Base-by-base conservation (phyloP, 2,329 filamentous ascomycete genomes). In the Thielaviopsis ethacetica region DNA sequence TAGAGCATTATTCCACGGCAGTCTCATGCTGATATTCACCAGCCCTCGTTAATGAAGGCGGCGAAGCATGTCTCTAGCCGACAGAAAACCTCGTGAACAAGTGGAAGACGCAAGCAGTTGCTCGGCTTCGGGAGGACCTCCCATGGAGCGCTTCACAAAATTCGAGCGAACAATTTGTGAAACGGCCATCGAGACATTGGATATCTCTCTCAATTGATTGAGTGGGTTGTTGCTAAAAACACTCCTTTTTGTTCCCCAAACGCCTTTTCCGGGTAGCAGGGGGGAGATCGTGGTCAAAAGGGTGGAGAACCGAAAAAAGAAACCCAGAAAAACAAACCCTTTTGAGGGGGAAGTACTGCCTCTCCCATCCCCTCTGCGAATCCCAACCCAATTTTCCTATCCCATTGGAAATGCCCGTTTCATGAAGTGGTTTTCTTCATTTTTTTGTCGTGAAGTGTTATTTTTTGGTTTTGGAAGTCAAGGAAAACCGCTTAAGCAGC, bases 141-240 rank as follows among this genome's bases (percentile, higher is more conserved):
- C 81, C 82, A 85, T 84, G 82, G 82, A 84, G 71, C 82, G 84
- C 78, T 81, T 83, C 82, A 84, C 81, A 75, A 70, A 71, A 70
- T 58, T 66, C 38, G 71, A 71, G 70, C 66, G 65, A 68, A 65
- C 68, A 55, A 44, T 66, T 68, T 69, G 80, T 82, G 82, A 85
- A 84, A 85, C 79, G 83, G 83, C 84, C 83, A 85, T 85, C 80
- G 77, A 81, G 75, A 82, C 74, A 71, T 57, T 62, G 72, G 71
- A 66, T 64, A 69, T 71, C 69, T 74, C 71, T 71, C 71, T 72
- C 67, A 70, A 67, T 62, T 60, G 51, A 60, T 60, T 44, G 49
- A 62, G 54, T 55, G 59, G 50, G 53, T 54, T 58, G 52, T 17
- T 54, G 50, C 55, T 55, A 57, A 56, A 59, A 59, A 58, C 55